Evolutionary conservation across 2,329 filamentous ascomycete genomes (phyloP).

Genomic region (Xylariaceae sp.): DNA sequence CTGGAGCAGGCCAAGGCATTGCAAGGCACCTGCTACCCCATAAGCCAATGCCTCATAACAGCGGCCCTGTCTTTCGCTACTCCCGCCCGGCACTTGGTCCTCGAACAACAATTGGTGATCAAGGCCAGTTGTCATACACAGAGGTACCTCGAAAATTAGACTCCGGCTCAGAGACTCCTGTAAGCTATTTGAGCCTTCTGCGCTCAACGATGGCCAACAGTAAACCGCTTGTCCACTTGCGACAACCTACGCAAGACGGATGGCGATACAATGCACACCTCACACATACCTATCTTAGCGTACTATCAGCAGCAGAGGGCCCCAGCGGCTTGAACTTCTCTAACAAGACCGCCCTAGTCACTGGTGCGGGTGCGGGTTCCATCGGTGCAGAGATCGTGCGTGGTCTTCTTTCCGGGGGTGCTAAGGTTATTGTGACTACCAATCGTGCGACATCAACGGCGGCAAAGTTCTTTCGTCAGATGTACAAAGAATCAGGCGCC

Average conservation of each 20-base stretch:
- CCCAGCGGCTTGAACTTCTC: conserved; percentile 87
- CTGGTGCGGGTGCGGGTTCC: conserved; percentile 94
- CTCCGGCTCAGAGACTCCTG: no score
- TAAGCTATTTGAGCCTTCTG: no score
- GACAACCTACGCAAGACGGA: no score
- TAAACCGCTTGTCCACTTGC: no score
- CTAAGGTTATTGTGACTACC: conserved; percentile 95
- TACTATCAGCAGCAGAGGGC: conserved; percentile 86
- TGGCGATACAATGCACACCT: conserved; percentile 59
- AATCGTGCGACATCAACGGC: conserved; percentile 95
- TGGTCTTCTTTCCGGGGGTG: conserved; percentile 93
- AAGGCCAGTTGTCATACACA: no score
- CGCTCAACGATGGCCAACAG: no score
- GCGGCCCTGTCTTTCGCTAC: no score
- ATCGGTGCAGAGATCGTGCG: conserved; percentile 98
- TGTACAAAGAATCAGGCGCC: conserved; percentile 77
- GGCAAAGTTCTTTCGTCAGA: conserved; percentile 99
- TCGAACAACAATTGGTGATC: no score
- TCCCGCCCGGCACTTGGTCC: no score
- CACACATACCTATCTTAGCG: conserved; percentile 89
- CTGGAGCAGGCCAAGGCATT: not conserved
- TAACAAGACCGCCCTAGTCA: conserved; percentile 97
- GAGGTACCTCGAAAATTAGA: no score
- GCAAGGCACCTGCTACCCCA: conserved; percentile 15
- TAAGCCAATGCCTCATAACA: conserved; percentile 16